Evolutionary conservation across 768 basidiomycete genomes (phyloP).

Genomic region (Rhizopogon vesiculosus): DNA sequence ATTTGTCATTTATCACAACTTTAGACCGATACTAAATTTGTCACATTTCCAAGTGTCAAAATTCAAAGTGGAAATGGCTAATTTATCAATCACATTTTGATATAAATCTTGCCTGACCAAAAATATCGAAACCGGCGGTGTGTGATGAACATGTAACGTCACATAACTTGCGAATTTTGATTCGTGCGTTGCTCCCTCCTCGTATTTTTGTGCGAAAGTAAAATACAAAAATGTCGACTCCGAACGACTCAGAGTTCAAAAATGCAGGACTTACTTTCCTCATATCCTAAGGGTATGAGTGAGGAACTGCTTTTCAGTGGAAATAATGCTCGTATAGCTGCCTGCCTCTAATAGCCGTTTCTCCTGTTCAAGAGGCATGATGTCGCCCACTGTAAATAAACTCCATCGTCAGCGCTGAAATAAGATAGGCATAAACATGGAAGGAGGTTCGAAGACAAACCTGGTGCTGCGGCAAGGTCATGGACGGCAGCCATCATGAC

Average conservation of each 20-base stretch:
- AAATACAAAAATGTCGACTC: no score
- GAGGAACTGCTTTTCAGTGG: no score
- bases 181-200: conserved; percentile 65
- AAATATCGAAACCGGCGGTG: no score
- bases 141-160: neutral
- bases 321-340: conserved; percentile 8
- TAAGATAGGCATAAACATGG: neutral
- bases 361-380: conserved; percentile 80
- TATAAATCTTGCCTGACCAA: no score
- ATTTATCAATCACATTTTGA: no score
- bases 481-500: conserved; percentile 91
- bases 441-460: conserved; percentile 27
- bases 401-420: neutral
- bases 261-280: conserved; percentile 52
- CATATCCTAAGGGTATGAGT: conserved; percentile 37
- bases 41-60: no score
- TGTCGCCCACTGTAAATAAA: conserved; percentile 72
- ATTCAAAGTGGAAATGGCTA: no score
- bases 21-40: no score
- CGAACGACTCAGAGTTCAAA: no score
- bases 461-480: conserved; percentile 94
- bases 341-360: conserved; percentile 77
- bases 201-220: conserved; percentile 62
- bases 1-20: no score
- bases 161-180: conserved; percentile 68